Conservation (phyloP, 2,329 filamentous ascomycete species). For the Ophiostoma tasmaniense region DNA sequence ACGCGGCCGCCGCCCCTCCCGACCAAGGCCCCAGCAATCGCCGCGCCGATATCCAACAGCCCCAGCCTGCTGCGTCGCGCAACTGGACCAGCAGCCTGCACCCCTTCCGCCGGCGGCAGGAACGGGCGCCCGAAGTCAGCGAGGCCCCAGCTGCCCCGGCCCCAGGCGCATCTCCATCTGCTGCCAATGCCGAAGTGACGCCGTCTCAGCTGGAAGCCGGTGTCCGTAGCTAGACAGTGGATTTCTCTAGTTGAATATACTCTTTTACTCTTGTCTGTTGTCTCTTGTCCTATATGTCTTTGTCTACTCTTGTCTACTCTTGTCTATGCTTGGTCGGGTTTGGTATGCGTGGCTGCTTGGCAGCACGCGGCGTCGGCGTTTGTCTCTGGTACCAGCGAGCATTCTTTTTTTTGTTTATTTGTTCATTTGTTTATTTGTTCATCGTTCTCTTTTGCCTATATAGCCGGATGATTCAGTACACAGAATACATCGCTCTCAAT, state of each 20-base stretch:
- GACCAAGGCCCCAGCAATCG: no score
- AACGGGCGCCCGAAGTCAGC: not conserved
- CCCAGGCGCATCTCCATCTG: not conserved
- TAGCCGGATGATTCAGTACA: no score
- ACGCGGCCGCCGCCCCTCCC: not conserved
- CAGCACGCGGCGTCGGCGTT: no score
- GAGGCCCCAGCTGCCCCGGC: not conserved
- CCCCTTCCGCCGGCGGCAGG: constrained; percentile 13
- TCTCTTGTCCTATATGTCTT: not conserved
- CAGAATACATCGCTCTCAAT: no score
- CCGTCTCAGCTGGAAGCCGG: constrained; percentile 32
- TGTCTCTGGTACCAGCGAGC: no score
- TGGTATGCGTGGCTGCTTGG: no score
- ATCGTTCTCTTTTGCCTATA: no score
- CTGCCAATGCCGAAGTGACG: constrained; percentile 20
- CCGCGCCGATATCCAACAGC: no score
- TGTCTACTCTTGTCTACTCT: not conserved
- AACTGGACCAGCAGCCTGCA: constrained; percentile 10
- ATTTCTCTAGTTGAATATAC: not conserved
- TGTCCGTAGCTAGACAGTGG: constrained; percentile 16
- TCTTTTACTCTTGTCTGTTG: not conserved
- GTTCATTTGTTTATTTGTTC: no score
- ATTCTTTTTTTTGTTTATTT: no score
- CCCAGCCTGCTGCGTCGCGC: constrained; percentile 8
- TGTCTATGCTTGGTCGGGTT: no score